Evolutionary conservation across 176 grass and related monocot genomes (phyloP).

Genomic region (Hordeum vulgare): MorexV3_pseudomolecules_assembly NC_058524.1:166995720-166996219

Average conservation of each 20-base stretch:
- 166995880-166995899: conserved; percentile 60
- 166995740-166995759: conserved; percentile 57
- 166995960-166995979: conserved; percentile 41
- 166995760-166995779: conserved; percentile 45
- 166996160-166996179: conserved; percentile 13
- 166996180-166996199: conserved; percentile 29
- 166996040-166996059: conserved; percentile 35
- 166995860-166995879: conserved; percentile 36
- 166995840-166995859: conserved; percentile 59
- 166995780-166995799: conserved; percentile 54
- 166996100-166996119: conserved; percentile 20
- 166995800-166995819: conserved; percentile 49
- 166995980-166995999: conserved; percentile 37
- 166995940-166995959: conserved; percentile 30
- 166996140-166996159: conserved; percentile 23
- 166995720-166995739: conserved; percentile 48
- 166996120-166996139: conserved; percentile 14
- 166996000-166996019: conserved; percentile 44
- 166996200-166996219: neutral
- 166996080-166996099: conserved; percentile 14
- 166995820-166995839: conserved; percentile 48
- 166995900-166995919: conserved; percentile 48
- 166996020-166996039: conserved; percentile 31
- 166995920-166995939: conserved; percentile 47
- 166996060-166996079: conserved; percentile 51